phyloP scores from a whole-genome alignment of 306 rosid species.

The Rosa lucieae region DNA sequence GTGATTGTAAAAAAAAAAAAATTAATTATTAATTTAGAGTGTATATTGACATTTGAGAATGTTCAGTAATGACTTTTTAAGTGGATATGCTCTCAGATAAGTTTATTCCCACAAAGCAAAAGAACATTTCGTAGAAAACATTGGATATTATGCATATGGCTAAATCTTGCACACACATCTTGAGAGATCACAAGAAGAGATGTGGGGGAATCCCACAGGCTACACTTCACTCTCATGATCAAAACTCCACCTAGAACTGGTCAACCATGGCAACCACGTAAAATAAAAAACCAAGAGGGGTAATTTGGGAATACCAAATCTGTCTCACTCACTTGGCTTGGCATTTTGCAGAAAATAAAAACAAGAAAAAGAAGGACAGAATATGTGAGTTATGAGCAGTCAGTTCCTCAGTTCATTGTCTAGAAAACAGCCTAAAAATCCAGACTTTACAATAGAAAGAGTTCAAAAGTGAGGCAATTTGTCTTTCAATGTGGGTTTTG shows the following conservation, averaged over 20 bases:
- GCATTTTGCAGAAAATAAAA: slow-evolving; percentile 16
- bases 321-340: not conserved
- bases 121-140: too few species aligned
- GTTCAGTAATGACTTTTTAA: not conserved
- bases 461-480: slow-evolving; percentile 1
- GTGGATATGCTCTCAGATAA: not conserved
- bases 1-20: too few species aligned
- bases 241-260: not conserved
- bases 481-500: not conserved
- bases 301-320: not conserved
- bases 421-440: not conserved
- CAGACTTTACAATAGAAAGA: slow-evolving; percentile 12
- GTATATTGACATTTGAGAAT: too few species aligned
- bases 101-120: not conserved
- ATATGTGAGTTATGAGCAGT: not conserved
- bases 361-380: not conserved
- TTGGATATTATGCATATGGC: not conserved
- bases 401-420: slow-evolving; percentile 16
- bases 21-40: too few species aligned
- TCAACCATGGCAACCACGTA: slow-evolving; percentile 24
- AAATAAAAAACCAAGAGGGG: slow-evolving; percentile 1
- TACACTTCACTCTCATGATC: not conserved
- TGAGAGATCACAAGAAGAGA: slow-evolving; percentile 14
- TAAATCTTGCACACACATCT: not conserved
- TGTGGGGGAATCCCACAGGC: not conserved